Evolutionary conservation across 2,329 filamentous ascomycete genomes (phyloP), one percentile per base, ranked within the genome.

Genomic region (Dothidotthia symphoricarpi): DNA sequence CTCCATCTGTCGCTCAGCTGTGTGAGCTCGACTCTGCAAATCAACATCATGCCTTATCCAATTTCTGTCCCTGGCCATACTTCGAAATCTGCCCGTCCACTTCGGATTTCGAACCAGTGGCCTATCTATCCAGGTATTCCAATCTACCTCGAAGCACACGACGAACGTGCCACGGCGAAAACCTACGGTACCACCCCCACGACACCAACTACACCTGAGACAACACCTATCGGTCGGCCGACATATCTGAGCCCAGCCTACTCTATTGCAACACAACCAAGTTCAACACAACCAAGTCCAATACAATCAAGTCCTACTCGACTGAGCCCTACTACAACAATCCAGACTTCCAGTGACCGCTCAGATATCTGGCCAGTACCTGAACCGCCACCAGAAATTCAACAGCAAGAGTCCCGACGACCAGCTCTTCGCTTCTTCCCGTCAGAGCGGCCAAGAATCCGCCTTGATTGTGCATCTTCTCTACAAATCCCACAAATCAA

Each of bases 21-120:
- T n/a, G n/a, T n/a, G n/a, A n/a, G n/a, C n/a, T n/a, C n/a, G n/a
- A n/a, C n/a, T n/a, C n/a, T n/a, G n/a, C n/a, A n/a, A n/a, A n/a
- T n/a, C n/a, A n/a, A n/a, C n/a, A n/a, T n/a, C n/a, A 55, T 53
- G 46, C 50, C 52, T 28, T 53, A 48, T 36, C 52, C 49, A 2
- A 40, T 51, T 3, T 42, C 36, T 9, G 39, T 34, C 5, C 29
- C 46, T 7, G 36, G 36, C 8, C 24, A 38, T 16, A 34, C 25
- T 1, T 31, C 42, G 1, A 25, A 34, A 12, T 36, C 39, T 45
- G 30, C 45, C n/a, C 43, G 25, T 4, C 16, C 45, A 24, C 28
- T 29, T 1, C 16, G 25, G 0, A 49, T 45, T n/a, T 39, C 47
- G 1, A 50, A 44, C 27, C 37, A 40, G 10, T 57, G 52, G 55